Percentiles rank a stretch among this genome's conserved stretches.
phyloP scores from a whole-genome alignment of 352 stramenopile genomes.

The Phytopythium boreale region DNA sequence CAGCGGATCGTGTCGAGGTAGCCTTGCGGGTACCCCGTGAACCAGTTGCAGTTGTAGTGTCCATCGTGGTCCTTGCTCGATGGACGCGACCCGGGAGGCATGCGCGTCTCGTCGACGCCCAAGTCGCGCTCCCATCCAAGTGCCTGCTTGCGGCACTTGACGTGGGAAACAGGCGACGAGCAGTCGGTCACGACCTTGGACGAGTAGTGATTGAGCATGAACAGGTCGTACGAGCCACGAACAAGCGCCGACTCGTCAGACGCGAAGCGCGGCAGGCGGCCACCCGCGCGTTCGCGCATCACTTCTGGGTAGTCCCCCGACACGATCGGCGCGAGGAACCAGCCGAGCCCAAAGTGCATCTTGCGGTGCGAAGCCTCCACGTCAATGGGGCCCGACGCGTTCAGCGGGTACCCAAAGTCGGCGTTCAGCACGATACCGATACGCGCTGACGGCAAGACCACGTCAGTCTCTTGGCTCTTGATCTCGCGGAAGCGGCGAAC shows the following conservation, averaged over 20 bases:
- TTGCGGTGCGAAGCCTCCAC: slow-evolving; percentile 71
- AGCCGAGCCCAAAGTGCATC: slow-evolving; percentile 90
- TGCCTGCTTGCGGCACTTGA: slow-evolving; percentile 33
- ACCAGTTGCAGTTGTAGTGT: slow-evolving; percentile 44
- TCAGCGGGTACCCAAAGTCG: slow-evolving; percentile 76
- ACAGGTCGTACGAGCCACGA: slow-evolving; percentile 86
- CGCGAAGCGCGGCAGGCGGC: slow-evolving; percentile 87
- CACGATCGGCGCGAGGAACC: slow-evolving; percentile 90
- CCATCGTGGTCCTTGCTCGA: slow-evolving; percentile 33
- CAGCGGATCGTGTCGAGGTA: slow-evolving; percentile 63
- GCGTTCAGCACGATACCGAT: slow-evolving; percentile 90
- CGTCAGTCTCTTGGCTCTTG: slow-evolving; percentile 31
- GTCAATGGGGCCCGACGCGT: slow-evolving; percentile 41
- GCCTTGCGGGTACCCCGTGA: slow-evolving; percentile 47
- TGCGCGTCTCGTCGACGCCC: slow-evolving; percentile 48
- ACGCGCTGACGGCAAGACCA: slow-evolving; percentile 13
- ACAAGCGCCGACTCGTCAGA: slow-evolving; percentile 62
- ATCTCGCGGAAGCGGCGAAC: slow-evolving; percentile 83
- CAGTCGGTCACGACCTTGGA: slow-evolving; percentile 61
- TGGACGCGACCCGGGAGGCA: slow-evolving; percentile 56
- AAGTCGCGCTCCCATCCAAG: slow-evolving; percentile 48
- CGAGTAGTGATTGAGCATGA: slow-evolving; percentile 95
- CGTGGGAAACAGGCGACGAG: slow-evolving; percentile 20
- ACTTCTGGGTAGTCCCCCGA: slow-evolving; percentile 88
- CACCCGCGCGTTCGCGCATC: slow-evolving; percentile 83